Evolutionary conservation across 2,329 filamentous ascomycete species (phyloP).

Genomic region (Epichloe gansuensis): DNA sequence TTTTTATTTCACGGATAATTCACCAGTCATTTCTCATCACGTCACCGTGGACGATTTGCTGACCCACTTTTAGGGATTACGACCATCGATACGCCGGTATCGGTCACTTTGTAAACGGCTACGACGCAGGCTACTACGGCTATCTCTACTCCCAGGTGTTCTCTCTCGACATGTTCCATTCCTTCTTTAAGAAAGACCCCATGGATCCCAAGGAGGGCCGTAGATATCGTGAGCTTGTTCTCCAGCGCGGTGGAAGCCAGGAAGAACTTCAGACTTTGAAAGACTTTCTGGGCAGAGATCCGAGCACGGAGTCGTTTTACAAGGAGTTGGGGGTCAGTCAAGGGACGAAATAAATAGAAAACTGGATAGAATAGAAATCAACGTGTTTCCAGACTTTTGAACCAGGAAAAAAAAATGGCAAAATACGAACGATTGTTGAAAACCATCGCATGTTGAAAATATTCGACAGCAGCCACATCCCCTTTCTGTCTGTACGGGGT

Average conservation of each 20-base stretch:
- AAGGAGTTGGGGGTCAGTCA: slow-evolving; percentile 49
- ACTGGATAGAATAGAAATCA: background rate
- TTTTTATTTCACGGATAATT: background rate
- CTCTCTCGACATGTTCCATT: slow-evolving; percentile 76
- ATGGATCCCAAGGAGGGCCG: slow-evolving; percentile 65
- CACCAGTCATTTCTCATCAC: no score
- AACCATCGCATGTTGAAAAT: no score
- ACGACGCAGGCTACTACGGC: slow-evolving; percentile 75
- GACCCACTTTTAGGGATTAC: slow-evolving; percentile 40
- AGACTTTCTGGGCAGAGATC: slow-evolving; percentile 65
- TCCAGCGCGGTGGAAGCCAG: slow-evolving; percentile 64
- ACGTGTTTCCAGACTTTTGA: background rate
- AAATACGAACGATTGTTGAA: background rate
- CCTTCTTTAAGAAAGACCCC: slow-evolving; percentile 63
- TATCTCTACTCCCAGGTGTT: slow-evolving; percentile 68
- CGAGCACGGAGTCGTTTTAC: slow-evolving; percentile 69
- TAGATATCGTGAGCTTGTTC: slow-evolving; percentile 63
- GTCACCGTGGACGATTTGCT: slow-evolving; percentile 9
- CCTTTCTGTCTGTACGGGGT: no score
- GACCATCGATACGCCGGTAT: slow-evolving; percentile 70
- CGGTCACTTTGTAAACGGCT: slow-evolving; percentile 71
- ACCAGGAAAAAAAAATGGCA: background rate
- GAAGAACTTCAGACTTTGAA: slow-evolving; percentile 72
- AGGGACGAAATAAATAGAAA: background rate
- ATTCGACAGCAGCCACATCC: no score